These are phyloP conservation scores for Acer yangbiense DNA, from an alignment of 345 rosid species.

Conservation along the genomic window DNA sequence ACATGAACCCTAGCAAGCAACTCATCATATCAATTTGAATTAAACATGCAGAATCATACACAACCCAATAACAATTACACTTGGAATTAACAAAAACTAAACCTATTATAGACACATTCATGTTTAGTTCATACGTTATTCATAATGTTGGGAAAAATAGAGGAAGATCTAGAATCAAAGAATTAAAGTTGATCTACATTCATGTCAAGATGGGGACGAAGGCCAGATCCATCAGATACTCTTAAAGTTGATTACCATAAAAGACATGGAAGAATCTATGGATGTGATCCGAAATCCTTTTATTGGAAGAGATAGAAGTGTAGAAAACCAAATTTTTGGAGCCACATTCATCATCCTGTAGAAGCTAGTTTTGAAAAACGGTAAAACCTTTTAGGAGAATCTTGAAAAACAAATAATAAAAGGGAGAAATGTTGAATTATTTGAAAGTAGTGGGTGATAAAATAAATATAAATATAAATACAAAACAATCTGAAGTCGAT, in stretches of 20 bases:
- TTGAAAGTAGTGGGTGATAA: no score
- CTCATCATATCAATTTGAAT: background rate
- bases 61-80: background rate
- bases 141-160: background rate
- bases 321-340: constrained; percentile 74
- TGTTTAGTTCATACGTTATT: background rate
- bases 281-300: constrained; percentile 63
- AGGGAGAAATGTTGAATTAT: no score
- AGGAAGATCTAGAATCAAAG: background rate
- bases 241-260: constrained; percentile 66
- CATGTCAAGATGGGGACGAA: constrained; percentile 46
- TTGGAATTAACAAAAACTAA: background rate
- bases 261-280: constrained; percentile 68
- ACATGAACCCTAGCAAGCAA: background rate
- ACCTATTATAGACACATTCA: background rate
- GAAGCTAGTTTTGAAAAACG: constrained; percentile 54
- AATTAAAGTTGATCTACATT: background rate
- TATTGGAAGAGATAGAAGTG: constrained; percentile 56
- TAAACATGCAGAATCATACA: background rate
- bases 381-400: no score
- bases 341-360: constrained; percentile 72
- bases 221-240: constrained; percentile 85
- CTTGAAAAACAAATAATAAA: no score
- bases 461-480: no score
- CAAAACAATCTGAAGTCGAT: no score